These are phyloP conservation scores for Physcia stellaris DNA, from an alignment of 495 filamentous ascomycete species.

Conservation along the genomic window DNA sequence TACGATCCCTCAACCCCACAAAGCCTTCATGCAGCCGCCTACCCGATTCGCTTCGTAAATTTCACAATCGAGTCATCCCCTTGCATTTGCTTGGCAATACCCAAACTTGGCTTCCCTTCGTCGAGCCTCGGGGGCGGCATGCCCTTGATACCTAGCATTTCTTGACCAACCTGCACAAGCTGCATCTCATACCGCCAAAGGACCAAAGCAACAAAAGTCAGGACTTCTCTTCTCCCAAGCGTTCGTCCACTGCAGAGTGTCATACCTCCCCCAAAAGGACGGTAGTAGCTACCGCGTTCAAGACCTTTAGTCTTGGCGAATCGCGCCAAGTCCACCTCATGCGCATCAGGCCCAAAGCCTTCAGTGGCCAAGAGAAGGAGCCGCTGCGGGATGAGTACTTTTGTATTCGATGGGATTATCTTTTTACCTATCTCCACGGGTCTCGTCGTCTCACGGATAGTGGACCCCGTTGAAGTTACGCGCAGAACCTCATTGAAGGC, in stretches of 20 bases:
- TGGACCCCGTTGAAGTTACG: neutral
- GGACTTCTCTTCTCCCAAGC: neutral
- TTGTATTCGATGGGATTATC: neutral
- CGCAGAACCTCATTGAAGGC: neutral
- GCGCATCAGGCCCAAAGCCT: neutral
- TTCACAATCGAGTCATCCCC: neutral
- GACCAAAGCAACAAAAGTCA: neutral
- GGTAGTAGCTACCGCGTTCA: neutral
- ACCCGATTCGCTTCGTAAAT: too few species aligned
- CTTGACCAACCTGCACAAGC: neutral
- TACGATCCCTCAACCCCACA: too few species aligned
- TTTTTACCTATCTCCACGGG: neutral
- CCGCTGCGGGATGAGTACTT: neutral
- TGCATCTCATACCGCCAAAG: neutral
- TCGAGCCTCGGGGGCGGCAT: neutral
- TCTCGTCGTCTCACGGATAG: neutral
- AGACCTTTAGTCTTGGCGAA: neutral
- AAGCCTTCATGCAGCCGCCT: too few species aligned
- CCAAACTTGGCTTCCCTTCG: neutral
- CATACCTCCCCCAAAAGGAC: neutral
- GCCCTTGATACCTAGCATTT: neutral
- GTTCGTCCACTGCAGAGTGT: neutral
- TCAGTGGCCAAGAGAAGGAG: neutral
- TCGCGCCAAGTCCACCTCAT: neutral
- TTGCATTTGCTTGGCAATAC: neutral